Percentiles rank a stretch among this genome's conserved stretches.
Conservation (phyloP, 768 basidiomycete species). For the Kwoniella shandongensis region DNA sequence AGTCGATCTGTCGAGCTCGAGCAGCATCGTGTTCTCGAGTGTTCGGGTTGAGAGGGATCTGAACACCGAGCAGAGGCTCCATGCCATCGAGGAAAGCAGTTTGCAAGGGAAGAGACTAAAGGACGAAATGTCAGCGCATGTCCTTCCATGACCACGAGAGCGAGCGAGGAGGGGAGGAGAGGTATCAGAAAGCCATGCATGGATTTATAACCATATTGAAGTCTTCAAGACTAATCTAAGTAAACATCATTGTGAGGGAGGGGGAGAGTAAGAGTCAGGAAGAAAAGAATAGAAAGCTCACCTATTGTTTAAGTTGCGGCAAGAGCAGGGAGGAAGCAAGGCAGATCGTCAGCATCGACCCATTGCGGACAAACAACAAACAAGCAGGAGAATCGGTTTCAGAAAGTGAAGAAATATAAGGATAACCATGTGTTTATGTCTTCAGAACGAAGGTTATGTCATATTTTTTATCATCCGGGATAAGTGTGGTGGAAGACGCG, state of each 20-base stretch:
- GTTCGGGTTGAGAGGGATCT: slow-evolving; percentile 17
- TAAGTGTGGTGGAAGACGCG: slow-evolving; percentile 3
- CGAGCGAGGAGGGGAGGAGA: slow-evolving; percentile 12
- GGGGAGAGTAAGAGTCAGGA: slow-evolving; percentile 25
- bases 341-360: slow-evolving; percentile 26
- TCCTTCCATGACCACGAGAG: background rate
- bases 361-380: background rate
- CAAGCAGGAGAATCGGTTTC: slow-evolving; percentile 24
- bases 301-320: slow-evolving; percentile 25
- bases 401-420: slow-evolving; percentile 54
- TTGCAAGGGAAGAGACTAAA: slow-evolving; percentile 67
- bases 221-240: slow-evolving; percentile 77
- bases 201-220: slow-evolving; percentile 52
- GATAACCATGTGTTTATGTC: slow-evolving; percentile 52
- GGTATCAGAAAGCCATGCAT: slow-evolving; percentile 57
- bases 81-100: slow-evolving; percentile 77
- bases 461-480: slow-evolving; percentile 51
- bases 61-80: slow-evolving; percentile 73
- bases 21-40: slow-evolving; percentile 23
- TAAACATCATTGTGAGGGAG: slow-evolving; percentile 61
- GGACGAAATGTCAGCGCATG: slow-evolving; percentile 23
- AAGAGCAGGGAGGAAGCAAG: slow-evolving; percentile 1
- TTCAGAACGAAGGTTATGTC: slow-evolving; percentile 56
- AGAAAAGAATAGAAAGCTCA: slow-evolving; percentile 57
- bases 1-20: slow-evolving; percentile 18